Conservation (phyloP, 225 moss, liverwort and hornwort species). For the Lunularia cruciata region DNA sequence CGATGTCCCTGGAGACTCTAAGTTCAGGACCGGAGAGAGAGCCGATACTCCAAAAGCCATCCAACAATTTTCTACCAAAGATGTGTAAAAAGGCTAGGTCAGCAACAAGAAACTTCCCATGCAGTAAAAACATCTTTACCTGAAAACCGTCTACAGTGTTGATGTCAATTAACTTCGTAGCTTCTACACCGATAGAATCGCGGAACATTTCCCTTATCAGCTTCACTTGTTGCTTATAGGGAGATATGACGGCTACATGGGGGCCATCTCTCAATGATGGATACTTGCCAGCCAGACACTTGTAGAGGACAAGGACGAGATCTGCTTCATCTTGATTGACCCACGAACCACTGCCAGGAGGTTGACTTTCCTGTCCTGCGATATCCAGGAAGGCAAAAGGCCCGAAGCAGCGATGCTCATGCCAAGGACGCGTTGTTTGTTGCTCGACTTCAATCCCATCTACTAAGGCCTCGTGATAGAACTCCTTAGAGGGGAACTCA, state of each 20-base stretch:
- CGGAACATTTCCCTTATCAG: conserved; percentile 77
- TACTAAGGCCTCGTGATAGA: conserved; percentile 73
- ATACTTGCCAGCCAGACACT: conserved; percentile 78
- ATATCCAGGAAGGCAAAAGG: conserved; percentile 86
- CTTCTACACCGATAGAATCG: conserved; percentile 79
- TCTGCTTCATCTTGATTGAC: conserved; percentile 92
- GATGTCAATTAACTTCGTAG: conserved; percentile 79
- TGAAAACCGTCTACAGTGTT: conserved; percentile 99
- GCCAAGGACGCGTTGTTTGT: conserved; percentile 83
- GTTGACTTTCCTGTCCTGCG: conserved; percentile 83
- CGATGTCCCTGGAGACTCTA: no score
- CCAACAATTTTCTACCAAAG: no score
- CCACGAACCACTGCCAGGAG: conserved; percentile 95
- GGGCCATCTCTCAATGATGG: conserved; percentile 67
- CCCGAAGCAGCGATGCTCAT: conserved; percentile 95
- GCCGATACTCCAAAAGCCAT: no score
- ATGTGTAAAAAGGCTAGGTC: no score
- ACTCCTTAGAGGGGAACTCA: conserved; percentile 91
- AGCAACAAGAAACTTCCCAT: no score
- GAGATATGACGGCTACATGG: conserved; percentile 86
- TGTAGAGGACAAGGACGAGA: conserved; percentile 82
- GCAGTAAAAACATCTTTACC: conserved; percentile 39
- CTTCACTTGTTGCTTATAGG: conserved; percentile 99
- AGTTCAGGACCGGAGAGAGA: no score
- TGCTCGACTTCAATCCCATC: conserved; percentile 74